Evolutionary conservation across 176 grass and related monocot genomes (phyloP).

Genomic region (Dactylis glomerata): DNA sequence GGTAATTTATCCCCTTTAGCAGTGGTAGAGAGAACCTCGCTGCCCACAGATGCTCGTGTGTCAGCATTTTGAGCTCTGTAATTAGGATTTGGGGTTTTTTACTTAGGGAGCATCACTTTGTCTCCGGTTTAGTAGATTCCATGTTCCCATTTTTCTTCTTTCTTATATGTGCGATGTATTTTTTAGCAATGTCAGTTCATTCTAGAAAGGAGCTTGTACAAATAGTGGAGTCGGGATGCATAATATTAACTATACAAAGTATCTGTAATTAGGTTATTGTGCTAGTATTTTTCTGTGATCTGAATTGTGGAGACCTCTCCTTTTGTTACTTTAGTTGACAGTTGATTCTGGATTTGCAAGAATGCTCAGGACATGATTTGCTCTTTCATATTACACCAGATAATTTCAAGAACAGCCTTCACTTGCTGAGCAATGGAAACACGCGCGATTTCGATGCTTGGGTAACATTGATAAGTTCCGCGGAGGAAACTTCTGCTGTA

Average conservation of each 20-base stretch:
- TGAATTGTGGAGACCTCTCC: neutral
- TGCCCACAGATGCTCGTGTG: neutral
- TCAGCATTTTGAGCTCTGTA: neutral
- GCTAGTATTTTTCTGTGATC: neutral
- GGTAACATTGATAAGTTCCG: conserved; percentile 50
- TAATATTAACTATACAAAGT: no score
- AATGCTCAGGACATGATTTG: neutral
- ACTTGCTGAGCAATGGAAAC: conserved; percentile 25
- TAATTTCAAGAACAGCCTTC: conserved; percentile 49
- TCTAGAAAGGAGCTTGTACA: no score
- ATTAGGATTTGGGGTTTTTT: conserved; percentile 17
- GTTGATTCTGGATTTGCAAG: conserved; percentile 6
- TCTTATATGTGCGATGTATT: neutral
- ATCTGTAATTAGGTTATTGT: no score
- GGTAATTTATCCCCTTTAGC: neutral
- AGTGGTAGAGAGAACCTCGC: neutral
- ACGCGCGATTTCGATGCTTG: conserved; percentile 52
- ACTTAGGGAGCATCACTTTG: neutral
- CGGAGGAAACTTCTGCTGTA: conserved; percentile 63
- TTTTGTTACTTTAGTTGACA: neutral
- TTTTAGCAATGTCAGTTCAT: neutral
- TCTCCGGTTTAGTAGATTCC: neutral
- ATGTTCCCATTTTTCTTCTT: neutral
- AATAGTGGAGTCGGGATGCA: no score
- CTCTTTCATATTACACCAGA: conserved; percentile 34